Evolutionary conservation across 768 basidiomycete species (phyloP), one percentile per base, ranked within the genome.

Genomic region (Dentipellis fragilis): DNA sequence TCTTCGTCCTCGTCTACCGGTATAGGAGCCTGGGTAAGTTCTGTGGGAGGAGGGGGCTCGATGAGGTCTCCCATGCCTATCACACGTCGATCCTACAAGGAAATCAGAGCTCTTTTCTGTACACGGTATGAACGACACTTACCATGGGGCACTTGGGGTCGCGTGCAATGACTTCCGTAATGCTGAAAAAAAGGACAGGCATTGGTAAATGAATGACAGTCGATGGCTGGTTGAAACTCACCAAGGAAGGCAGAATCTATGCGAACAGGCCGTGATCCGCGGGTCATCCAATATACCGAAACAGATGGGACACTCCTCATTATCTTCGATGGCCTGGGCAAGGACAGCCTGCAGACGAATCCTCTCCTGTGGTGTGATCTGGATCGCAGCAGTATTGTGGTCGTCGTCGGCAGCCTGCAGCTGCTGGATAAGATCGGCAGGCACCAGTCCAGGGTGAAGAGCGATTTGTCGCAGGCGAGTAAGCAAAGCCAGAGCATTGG

Each of bases 61-160:
- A 84, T 71, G 38, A 92, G 67, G 64, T 84, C 81, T 8, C 68
- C 69, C 62, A 77, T 65, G 11, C 72, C 66, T 49, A 92, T 69
- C 10, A 69, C 62, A 4, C 85, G 81, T 35, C 90, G 89, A 68
- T 92, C 90, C 88, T 54, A 17, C 12, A 47, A 54, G n/a, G 14
- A 42, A 35, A 37, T 34, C 36, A 23, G 3, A 19, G 48, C 19
- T 37, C 52, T 35, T 37, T 54, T 3, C 47, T n/a, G 45, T 16
- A 50, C 50, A 49, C 0, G n/a, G 2, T 57, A 8, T 21, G 2
- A 12, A 10, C 7, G 6, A 1, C 23, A 52, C 70, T 38, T 57
- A 87, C 88, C 87, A 92, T 86, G 4, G 89, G 89, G 66, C 90
- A 92, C 64, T 80, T 84, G n/a, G 79, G 74, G 64, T 89, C 84